Evolutionary conservation across 192 early-diverging fungal genomes (phyloP).

Genomic region (Mortierella claussenii): DNA sequence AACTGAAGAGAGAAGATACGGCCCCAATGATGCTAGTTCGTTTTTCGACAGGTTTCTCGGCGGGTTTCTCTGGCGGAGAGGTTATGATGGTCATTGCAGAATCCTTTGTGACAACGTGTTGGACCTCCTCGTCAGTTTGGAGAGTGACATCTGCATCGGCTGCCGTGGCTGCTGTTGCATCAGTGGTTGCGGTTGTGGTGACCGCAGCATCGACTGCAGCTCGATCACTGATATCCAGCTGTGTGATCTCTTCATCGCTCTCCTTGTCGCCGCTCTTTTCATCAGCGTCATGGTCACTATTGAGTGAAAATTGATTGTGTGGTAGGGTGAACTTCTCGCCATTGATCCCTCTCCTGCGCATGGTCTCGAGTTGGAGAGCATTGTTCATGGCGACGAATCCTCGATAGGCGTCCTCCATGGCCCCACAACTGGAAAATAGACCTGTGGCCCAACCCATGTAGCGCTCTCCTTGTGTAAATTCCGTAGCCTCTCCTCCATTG

Average conservation of each 20-base stretch:
- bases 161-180: background rate
- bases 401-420: constrained; percentile 16
- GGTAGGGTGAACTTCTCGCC: too few relatives aligned
- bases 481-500: constrained; percentile 13
- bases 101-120: background rate
- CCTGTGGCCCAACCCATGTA: constrained; percentile 25
- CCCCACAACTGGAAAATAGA: constrained; percentile 5
- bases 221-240: constrained; percentile 31
- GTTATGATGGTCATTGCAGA: background rate
- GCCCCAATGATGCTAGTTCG: constrained; percentile 36
- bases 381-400: constrained; percentile 31
- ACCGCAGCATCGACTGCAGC: constrained; percentile 15
- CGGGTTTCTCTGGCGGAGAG: background rate
- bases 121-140: background rate
- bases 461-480: constrained; percentile 35
- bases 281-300: background rate
- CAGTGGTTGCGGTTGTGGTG: background rate
- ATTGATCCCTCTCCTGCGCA: constrained; percentile 9
- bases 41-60: constrained; percentile 27
- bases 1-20: constrained; percentile 16
- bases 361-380: constrained; percentile 17
- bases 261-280: background rate
- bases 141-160: background rate
- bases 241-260: constrained; percentile 10
- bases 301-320: too few relatives aligned